Evolutionary conservation across 352 stramenopile genomes (phyloP).

Genomic region (Saprolegnia parasitica): DNA sequence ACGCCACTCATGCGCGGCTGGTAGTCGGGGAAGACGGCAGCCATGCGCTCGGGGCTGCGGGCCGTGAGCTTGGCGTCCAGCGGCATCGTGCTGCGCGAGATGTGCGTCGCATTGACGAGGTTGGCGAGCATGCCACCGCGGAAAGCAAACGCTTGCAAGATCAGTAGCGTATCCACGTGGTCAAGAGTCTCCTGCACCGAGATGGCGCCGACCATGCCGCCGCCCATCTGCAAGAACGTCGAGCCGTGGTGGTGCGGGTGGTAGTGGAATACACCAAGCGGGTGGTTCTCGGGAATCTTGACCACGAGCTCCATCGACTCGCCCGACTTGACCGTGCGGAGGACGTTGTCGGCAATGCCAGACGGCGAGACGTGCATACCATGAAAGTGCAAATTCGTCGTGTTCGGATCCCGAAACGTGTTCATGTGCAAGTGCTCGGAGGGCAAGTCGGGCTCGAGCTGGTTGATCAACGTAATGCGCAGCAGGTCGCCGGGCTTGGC

Average conservation of each 20-base stretch:
- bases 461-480: slow-evolving; percentile 55
- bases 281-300: slow-evolving; percentile 58
- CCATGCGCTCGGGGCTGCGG: slow-evolving; percentile 30
- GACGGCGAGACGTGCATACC: slow-evolving; percentile 76
- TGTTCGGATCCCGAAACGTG: slow-evolving; percentile 69
- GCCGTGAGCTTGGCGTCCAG: slow-evolving; percentile 45
- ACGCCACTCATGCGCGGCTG: not conserved
- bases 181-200: slow-evolving; percentile 54
- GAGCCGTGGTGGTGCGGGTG: slow-evolving; percentile 77
- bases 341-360: slow-evolving; percentile 69
- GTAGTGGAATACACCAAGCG: slow-evolving; percentile 74
- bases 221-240: slow-evolving; percentile 68
- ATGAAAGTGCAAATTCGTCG: slow-evolving; percentile 77
- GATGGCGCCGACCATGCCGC: slow-evolving; percentile 62
- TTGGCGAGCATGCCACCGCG: slow-evolving; percentile 48
- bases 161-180: slow-evolving; percentile 43
- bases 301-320: slow-evolving; percentile 47
- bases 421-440: slow-evolving; percentile 32
- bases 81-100: slow-evolving; percentile 48
- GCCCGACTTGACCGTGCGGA: slow-evolving; percentile 49
- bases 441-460: slow-evolving; percentile 36
- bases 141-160: slow-evolving; percentile 66
- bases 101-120: slow-evolving; percentile 41
- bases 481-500: slow-evolving; percentile 60
- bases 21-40: slow-evolving; percentile 3